Evolutionary conservation across 805 yeast species (phyloP).

Genomic region (Yarrowia sp.): DNA sequence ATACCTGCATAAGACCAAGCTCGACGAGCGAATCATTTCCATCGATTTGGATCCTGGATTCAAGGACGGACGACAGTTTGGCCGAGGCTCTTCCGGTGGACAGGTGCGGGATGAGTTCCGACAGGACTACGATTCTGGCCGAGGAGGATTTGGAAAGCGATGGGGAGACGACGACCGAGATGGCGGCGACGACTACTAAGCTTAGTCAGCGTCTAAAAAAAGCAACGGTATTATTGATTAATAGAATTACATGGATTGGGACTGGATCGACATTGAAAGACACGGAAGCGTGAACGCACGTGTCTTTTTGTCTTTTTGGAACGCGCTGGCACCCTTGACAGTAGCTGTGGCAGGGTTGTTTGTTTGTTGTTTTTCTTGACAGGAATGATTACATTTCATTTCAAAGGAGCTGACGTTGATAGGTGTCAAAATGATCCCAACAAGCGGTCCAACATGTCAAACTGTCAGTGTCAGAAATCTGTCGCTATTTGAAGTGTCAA

Average conservation of each 20-base stretch:
- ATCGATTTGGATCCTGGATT: constrained; percentile 97
- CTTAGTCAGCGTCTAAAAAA: neutral
- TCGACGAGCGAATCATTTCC: constrained; percentile 77
- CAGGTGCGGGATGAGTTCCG: constrained; percentile 73
- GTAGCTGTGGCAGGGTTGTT: neutral
- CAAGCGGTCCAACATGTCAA: neutral
- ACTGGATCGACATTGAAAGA: neutral
- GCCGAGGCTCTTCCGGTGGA: constrained; percentile 90
- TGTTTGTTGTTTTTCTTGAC: neutral
- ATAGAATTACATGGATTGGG: neutral
- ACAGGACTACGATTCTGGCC: constrained; percentile 45
- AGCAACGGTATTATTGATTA: neutral
- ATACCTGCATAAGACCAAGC: constrained; percentile 73
- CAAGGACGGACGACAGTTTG: constrained; percentile 92
- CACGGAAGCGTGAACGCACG: neutral
- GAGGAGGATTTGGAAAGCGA: constrained; percentile 45
- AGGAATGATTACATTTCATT: neutral
- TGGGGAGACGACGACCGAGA: constrained; percentile 29
- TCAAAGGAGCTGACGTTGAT: neutral
- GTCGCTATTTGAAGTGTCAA: neutral
- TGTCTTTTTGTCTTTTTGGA: neutral
- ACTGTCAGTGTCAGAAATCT: neutral
- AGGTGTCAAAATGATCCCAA: neutral
- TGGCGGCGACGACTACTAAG: neutral
- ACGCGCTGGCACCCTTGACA: neutral